Evolutionary conservation across 2,329 filamentous ascomycete species (phyloP).

Genomic region (Aspergillus alliaceus): DNA sequence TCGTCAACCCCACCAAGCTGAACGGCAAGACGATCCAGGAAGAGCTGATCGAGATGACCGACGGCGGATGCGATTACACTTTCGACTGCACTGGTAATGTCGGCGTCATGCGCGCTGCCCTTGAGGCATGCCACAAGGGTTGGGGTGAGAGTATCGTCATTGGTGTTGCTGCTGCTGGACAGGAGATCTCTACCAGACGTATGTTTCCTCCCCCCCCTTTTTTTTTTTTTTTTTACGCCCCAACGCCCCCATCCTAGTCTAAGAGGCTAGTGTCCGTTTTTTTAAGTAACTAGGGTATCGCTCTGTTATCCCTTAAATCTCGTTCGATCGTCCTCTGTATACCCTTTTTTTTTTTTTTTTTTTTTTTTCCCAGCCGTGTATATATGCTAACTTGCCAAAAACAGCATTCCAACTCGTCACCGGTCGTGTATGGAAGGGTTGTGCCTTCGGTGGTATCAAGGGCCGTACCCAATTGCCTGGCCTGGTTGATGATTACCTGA

Average conservation of each 20-base stretch:
- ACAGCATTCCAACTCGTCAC: slow-evolving; percentile 97
- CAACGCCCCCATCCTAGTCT: too few species aligned
- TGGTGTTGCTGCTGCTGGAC: slow-evolving; percentile 91
- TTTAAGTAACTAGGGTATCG: too few species aligned
- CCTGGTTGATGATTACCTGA: slow-evolving; percentile 86
- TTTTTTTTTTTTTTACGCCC: background rate
- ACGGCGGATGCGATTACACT: slow-evolving; percentile 97
- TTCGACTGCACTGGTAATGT: slow-evolving; percentile 99
- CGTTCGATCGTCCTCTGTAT: too few species aligned
- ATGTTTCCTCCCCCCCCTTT: slow-evolving; percentile 45
- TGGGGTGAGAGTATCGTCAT: slow-evolving; percentile 99
- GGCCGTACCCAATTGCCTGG: slow-evolving; percentile 86
- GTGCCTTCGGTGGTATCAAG: slow-evolving; percentile 97
- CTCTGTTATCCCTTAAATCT: too few species aligned
- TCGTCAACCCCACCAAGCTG: slow-evolving; percentile 87
- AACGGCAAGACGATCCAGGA: slow-evolving; percentile 78
- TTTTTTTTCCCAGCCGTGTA: too few species aligned
- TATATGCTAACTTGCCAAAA: slow-evolving; percentile 21
- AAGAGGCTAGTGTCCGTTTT: too few species aligned
- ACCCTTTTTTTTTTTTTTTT: background rate
- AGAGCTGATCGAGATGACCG: slow-evolving; percentile 94
- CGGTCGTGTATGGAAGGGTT: slow-evolving; percentile 95
- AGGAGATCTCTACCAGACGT: slow-evolving; percentile 94
- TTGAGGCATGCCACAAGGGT: slow-evolving; percentile 98
- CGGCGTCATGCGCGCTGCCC: slow-evolving; percentile 87